Evolutionary conservation across 2,329 filamentous ascomycete species (phyloP).

Genomic region (Penicillium psychrosexuale): DNA sequence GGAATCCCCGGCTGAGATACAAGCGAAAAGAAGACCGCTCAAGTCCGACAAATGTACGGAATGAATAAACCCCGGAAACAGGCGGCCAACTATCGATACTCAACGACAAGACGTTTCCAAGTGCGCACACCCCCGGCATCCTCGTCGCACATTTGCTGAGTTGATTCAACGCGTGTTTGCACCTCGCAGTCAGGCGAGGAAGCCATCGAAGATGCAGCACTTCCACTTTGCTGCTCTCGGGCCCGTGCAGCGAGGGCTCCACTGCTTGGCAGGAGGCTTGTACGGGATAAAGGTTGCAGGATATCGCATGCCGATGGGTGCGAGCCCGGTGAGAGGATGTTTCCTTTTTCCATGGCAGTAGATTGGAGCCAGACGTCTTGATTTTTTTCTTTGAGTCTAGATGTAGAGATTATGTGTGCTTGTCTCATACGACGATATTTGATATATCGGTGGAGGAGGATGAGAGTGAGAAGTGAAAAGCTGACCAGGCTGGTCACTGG

Average conservation of each 20-base stretch:
- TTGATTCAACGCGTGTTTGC: conserved; percentile 30
- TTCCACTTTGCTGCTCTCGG: conserved; percentile 7
- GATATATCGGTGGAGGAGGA: not conserved
- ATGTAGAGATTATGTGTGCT: not conserved
- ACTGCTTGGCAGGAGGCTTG: conserved; percentile 18
- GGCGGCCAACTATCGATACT: conserved; percentile 30
- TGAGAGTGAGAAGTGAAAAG: not conserved
- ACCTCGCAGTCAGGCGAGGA: conserved; percentile 8
- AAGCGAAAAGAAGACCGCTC: too few species aligned
- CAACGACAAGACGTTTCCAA: conserved; percentile 36
- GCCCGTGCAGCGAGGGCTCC: conserved; percentile 20
- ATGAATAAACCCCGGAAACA: not conserved
- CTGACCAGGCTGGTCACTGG: not conserved
- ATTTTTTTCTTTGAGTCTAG: not conserved
- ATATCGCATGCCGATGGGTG: conserved; percentile 19
- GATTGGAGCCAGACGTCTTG: not conserved
- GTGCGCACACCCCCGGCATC: conserved; percentile 32
- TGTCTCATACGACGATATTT: not conserved
- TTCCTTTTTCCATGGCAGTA: conserved; percentile 15
- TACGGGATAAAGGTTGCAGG: conserved; percentile 19
- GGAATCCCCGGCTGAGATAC: not conserved
- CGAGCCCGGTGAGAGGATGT: not conserved
- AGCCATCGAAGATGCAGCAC: not conserved
- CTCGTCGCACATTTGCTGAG: conserved; percentile 32
- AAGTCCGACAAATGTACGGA: not conserved